Base-by-base conservation (phyloP, 148 eudicot species). In the Beta vulgaris region DNA sequence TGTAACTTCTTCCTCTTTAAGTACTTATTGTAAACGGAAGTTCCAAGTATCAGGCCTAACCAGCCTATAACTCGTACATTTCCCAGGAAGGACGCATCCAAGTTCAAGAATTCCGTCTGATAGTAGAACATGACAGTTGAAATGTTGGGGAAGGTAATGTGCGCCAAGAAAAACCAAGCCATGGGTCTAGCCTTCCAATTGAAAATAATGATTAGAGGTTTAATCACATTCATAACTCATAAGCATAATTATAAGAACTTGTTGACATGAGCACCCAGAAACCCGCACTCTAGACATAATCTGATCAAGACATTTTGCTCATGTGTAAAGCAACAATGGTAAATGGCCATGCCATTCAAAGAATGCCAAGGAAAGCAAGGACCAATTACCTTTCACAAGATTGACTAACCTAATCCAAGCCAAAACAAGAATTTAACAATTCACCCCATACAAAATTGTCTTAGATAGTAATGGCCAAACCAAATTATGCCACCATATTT, bases 121-220 rank as follows among this genome's bases (percentile, higher is more conserved):
- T 94, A 94, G 80, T 90, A 92, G 81, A 94, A 94, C 96, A 90
- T 94, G 68, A 88, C 75, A 36, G 98, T 94, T 25, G 98, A 94
- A 68, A 94, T 84, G 74, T 90, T 94, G 82, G 98, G 98, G 63
- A 87, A 75, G 70, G 91, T 89, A 69, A 91, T 86, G 74, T 87
- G 86, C 43, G 98, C 96, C 78, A 94, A 71, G 88, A 92, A 92
- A 81, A 94, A 94, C 98, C 98, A 94, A 59, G 96, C 85, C 96
- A 94, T 94, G 74, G 97, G 96, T 84, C 98, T 94, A 88, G 76
- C 81, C 84, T 84, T 85, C 86, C 84, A 82, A 76, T 63, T 76
- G 77, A 31, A 72, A 64, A 61, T 34, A 72, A 79, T 23, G 62
- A 78, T 82, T 76, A 82, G 84, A 80, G 68, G 49, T 44, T 71